Base-by-base conservation (phyloP, 2,329 filamentous ascomycete species). In the Pseudodiploospora longispora region DNA sequence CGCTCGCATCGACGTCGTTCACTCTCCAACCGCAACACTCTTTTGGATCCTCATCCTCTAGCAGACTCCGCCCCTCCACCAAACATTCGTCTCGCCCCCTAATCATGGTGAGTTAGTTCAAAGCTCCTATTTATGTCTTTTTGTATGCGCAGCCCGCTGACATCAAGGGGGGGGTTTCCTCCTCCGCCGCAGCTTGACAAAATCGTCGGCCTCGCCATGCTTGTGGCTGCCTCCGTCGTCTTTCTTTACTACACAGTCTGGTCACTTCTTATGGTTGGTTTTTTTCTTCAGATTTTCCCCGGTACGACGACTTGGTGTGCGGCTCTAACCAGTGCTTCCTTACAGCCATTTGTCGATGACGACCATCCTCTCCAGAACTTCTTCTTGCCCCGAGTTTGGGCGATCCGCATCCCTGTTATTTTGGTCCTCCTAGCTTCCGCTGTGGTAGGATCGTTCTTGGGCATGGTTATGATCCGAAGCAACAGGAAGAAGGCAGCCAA, bases 361-460 rank as follows among this genome's bases (percentile, higher is more conserved):
- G 87, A 88, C 64, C 93, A 98, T 67, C 83, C 88, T 46, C 83
- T 97, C 47, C 93, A 98, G 64, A 85, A 85, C 64, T 77, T 97
- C 72, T 98, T 98, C 73, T 93, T 88, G 50, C 91, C 91, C 38
- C 90, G 93, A 65, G 90, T 95, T 64, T 98, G 93, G 93, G 93
- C 93, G 49, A 95, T 98, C 64, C 90, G 93, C 65, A 93, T 98
- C 60, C 93, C 93, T 56, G 91, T 98, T 58, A 95, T 98, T 64
- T 82, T 98, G 55, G 84, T 96, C 51, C 82, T 98, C 38, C 76
- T 98, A 54, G 90, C 85, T 52, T 90, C 84, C 48, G 89, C 93
- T 47, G 89, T 98, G 48, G 91, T 98, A 49, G 93, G 93, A 52
- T 94, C 88, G 48, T 98, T 98, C 75, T 76, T 98, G 55, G 85